Evolutionary conservation across 106 monocot species (phyloP).

Genomic region (Apostasia shenzhenica): DNA sequence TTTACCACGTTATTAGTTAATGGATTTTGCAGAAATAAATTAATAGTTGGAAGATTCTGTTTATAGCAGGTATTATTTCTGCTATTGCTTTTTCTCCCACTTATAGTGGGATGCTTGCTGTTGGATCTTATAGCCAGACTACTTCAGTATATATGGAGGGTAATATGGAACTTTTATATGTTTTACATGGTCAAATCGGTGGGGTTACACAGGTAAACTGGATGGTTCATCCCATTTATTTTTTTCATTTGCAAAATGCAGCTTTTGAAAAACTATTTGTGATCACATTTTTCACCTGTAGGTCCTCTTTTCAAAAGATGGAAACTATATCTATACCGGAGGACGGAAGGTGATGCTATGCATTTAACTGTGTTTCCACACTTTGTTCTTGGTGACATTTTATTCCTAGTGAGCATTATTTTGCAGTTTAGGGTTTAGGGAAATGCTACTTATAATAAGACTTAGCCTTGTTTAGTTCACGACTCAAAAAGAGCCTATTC

Average conservation of each 20-base stretch:
- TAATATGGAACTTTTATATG: slow-evolving; percentile 92
- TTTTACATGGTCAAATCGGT: slow-evolving; percentile 92
- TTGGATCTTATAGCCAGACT: slow-evolving; percentile 82
- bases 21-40: too few species aligned
- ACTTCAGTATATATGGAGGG: slow-evolving; percentile 77
- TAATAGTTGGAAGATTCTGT: not conserved
- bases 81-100: slow-evolving; percentile 80
- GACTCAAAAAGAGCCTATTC: too few species aligned
- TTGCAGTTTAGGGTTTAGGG: too few species aligned
- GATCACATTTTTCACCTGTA: slow-evolving; percentile 18
- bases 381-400: too few species aligned
- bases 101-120: slow-evolving; percentile 65
- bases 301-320: slow-evolving; percentile 91
- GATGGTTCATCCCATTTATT: not conserved
- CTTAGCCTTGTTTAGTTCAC: too few species aligned
- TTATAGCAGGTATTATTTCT: slow-evolving; percentile 63
- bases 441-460: too few species aligned
- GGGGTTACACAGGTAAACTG: slow-evolving; percentile 98
- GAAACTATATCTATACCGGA: slow-evolving; percentile 89
- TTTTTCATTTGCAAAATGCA: not conserved
- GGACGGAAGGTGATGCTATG: slow-evolving; percentile 62
- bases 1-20: too few species aligned
- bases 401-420: too few species aligned
- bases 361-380: not conserved
- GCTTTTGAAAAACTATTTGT: not conserved